Evolutionary conservation across 73 alveolate species (phyloP).

Genomic region (Diophrys sp.): DNA sequence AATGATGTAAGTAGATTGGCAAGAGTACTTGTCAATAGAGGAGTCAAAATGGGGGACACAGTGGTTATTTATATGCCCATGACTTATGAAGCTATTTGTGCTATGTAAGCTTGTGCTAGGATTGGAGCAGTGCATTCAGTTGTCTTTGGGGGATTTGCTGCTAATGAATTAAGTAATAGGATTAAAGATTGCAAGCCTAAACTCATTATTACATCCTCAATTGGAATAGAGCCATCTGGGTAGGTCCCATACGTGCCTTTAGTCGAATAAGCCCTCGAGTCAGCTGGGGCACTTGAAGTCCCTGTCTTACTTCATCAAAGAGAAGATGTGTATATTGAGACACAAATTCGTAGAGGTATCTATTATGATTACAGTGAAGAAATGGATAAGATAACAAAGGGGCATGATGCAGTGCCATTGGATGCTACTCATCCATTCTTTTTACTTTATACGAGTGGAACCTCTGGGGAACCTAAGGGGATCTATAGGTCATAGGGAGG

Average conservation of each 20-base stretch:
- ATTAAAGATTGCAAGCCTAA: conserved; percentile 50
- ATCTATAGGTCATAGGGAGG: conserved; percentile 51
- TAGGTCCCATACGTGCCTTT: conserved; percentile 31
- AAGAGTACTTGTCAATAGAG: conserved; percentile 40
- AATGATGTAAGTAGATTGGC: conserved; percentile 38
- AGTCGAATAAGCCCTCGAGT: conserved; percentile 35
- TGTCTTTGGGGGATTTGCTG: conserved; percentile 70
- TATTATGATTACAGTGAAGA: conserved; percentile 40
- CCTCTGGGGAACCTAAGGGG: conserved; percentile 71
- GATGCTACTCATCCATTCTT: conserved; percentile 44
- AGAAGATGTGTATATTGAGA: conserved; percentile 15
- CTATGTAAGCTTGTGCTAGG: conserved; percentile 55
- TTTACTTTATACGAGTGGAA: conserved; percentile 53
- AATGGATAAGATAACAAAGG: conserved; percentile 21
- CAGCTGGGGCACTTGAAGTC: conserved; percentile 16
- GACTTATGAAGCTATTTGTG: conserved; percentile 43
- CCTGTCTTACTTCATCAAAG: conserved; percentile 41
- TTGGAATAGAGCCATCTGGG: conserved; percentile 56
- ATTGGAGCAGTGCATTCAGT: conserved; percentile 67
- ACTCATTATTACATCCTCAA: conserved; percentile 47
- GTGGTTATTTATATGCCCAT: conserved; percentile 66
- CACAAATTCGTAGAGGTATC: conserved; percentile 4
- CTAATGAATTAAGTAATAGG: conserved; percentile 57
- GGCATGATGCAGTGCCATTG: conserved; percentile 41
- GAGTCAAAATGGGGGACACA: conserved; percentile 55